phyloP scores from a whole-genome alignment of 441 rosid genomes.

The Corymbia calophylla region DNA sequence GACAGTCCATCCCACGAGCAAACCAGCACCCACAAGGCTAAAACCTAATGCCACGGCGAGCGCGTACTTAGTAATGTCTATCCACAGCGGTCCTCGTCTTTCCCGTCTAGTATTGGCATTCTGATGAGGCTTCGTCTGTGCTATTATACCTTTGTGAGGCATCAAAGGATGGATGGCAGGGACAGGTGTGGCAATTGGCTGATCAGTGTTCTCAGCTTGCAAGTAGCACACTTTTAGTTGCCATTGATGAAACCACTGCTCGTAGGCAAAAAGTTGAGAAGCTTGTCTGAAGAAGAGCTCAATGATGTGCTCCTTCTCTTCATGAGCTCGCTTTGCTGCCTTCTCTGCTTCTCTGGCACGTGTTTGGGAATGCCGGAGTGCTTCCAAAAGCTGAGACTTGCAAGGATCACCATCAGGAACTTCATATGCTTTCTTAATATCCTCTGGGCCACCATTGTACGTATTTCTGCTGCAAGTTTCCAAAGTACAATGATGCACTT shows the following conservation, averaged over 20 bases:
- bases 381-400: constrained; percentile 80
- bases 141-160: constrained; percentile 25
- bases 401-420: constrained; percentile 42
- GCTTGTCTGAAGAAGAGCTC: constrained; percentile 85
- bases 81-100: constrained; percentile 23
- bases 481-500: neutral
- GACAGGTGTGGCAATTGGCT: constrained; percentile 34
- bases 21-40: constrained; percentile 91
- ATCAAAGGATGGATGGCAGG: constrained; percentile 43
- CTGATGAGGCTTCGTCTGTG: constrained; percentile 22
- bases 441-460: constrained; percentile 18
- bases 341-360: constrained; percentile 97
- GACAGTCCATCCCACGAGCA: constrained; percentile 50
- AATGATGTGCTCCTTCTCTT: constrained; percentile 76
- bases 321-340: constrained; percentile 65
- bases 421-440: constrained; percentile 13
- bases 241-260: constrained; percentile 77
- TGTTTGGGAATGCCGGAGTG: constrained; percentile 88
- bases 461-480: constrained; percentile 19
- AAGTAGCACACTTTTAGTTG: constrained; percentile 66
- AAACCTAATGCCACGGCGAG: constrained; percentile 63
- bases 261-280: constrained; percentile 83
- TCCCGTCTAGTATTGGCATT: constrained; percentile 24
- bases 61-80: constrained; percentile 27
- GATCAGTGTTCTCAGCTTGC: constrained; percentile 53